Percentiles rank a stretch among this genome's conserved stretches.
Conservation (phyloP, 2,329 filamentous ascomycete species). For the Ophiostoma quercus region DNA sequence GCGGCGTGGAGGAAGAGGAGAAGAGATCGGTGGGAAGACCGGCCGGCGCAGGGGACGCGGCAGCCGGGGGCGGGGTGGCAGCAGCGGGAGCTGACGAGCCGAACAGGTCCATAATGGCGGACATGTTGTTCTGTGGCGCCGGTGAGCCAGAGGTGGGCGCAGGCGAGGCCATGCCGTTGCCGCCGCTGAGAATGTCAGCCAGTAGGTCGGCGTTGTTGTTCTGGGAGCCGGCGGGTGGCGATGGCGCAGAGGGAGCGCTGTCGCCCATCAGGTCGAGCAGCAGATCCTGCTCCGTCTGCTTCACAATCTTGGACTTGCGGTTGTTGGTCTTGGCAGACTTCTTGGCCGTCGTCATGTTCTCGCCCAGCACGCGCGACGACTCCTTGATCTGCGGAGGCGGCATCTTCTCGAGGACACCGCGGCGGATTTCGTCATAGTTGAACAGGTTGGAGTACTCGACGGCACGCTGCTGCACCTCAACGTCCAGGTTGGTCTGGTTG, state of each 20-base stretch:
- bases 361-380: conserved; percentile 83
- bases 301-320: conserved; percentile 69
- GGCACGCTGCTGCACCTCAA: conserved; percentile 92
- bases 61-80: conserved; percentile 38
- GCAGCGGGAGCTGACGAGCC: conserved; percentile 35
- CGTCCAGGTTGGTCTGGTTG: conserved; percentile 81
- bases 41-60: conserved; percentile 36
- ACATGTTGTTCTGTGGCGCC: conserved; percentile 52
- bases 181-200: conserved; percentile 84
- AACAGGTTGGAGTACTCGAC: conserved; percentile 97
- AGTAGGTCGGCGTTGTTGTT: conserved; percentile 85
- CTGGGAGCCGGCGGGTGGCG: conserved; percentile 50
- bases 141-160: conserved; percentile 44
- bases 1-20: conserved; percentile 45
- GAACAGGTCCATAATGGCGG: conserved; percentile 90
- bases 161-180: conserved; percentile 43
- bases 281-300: conserved; percentile 85
- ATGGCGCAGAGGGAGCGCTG: conserved; percentile 48
- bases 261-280: conserved; percentile 90
- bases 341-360: conserved; percentile 52
- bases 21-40: conserved; percentile 45
- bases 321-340: conserved; percentile 64
- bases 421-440: conserved; percentile 76
- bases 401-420: conserved; percentile 95
- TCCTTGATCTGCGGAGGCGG: conserved; percentile 95